These are phyloP conservation scores for Hanseniaspora osmophila DNA, from an alignment of 805 yeast genomes.

Conservation along the genomic window DNA sequence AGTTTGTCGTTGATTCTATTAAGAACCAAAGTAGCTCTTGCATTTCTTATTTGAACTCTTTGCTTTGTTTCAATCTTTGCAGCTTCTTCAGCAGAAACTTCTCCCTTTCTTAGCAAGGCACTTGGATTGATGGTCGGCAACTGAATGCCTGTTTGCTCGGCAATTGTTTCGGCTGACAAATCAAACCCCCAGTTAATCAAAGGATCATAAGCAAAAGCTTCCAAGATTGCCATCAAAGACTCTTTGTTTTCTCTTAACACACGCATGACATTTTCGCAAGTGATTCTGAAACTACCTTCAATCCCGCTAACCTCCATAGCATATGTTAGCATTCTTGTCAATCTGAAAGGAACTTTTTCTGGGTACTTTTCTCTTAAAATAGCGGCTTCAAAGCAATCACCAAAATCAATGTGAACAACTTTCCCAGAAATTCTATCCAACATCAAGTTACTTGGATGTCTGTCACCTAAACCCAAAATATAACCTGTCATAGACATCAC, in stretches of 20 bases:
- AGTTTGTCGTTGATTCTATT: constrained; percentile 83
- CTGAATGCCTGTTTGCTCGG: constrained; percentile 57
- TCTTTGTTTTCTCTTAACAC: constrained; percentile 88
- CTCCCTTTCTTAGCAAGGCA: constrained; percentile 56
- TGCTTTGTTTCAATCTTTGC: constrained; percentile 55
- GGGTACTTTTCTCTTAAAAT: constrained; percentile 93
- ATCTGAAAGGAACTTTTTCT: constrained; percentile 92
- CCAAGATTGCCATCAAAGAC: constrained; percentile 92
- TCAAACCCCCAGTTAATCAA: constrained; percentile 98
- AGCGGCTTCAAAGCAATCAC: constrained; percentile 98
- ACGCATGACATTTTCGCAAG: constrained; percentile 94
- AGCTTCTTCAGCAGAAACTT: constrained; percentile 67
- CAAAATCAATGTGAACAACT: constrained; percentile 94
- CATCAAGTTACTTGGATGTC: constrained; percentile 96
- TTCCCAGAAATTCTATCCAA: constrained; percentile 88
- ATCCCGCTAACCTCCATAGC: constrained; percentile 99
- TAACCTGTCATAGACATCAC: constrained; percentile 99
- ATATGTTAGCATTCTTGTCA: constrained; percentile 90
- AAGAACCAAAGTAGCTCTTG: constrained; percentile 81
- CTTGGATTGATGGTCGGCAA: constrained; percentile 56
- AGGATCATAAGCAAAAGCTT: constrained; percentile 97
- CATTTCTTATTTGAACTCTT: constrained; percentile 59
- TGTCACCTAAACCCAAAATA: constrained; percentile 89
- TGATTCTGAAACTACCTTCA: constrained; percentile 91
- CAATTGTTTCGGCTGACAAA: constrained; percentile 66